Percentiles rank a stretch among this genome's conserved stretches.
These are phyloP conservation scores for Aspergillus sparsus DNA, from an alignment of 495 filamentous ascomycete genomes.

Conservation along the genomic window DNA sequence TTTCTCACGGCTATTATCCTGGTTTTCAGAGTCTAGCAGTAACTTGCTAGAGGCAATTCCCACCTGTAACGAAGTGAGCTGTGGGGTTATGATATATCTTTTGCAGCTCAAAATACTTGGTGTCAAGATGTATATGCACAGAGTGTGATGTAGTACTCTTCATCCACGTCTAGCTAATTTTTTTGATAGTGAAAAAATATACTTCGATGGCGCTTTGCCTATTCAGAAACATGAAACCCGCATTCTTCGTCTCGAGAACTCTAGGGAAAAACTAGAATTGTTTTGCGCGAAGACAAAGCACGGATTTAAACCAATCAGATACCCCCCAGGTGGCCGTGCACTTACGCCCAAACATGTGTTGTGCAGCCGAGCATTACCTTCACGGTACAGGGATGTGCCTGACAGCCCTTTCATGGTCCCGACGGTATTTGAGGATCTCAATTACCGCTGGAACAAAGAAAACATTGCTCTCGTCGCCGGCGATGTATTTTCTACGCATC, in stretches of 20 bases:
- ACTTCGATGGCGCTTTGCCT: conserved; percentile 78
- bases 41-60: conserved; percentile 57
- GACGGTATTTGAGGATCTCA: conserved; percentile 64
- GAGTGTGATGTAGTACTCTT: neutral
- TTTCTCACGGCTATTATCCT: conserved; percentile 53
- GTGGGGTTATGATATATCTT: conserved; percentile 62
- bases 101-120: conserved; percentile 50
- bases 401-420: conserved; percentile 67
- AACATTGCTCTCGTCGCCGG: conserved; percentile 25
- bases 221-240: conserved; percentile 55
- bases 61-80: conserved; percentile 61
- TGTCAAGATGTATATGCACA: conserved; percentile 56
- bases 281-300: conserved; percentile 28
- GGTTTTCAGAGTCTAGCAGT: conserved; percentile 26
- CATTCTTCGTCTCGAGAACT: conserved; percentile 50
- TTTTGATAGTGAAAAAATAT: conserved; percentile 55
- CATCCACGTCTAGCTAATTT: conserved; percentile 10
- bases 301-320: conserved; percentile 5
- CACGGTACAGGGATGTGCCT: conserved; percentile 43
- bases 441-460: conserved; percentile 34
- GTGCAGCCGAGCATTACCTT: conserved; percentile 26
- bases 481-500: conserved; percentile 7
- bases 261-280: conserved; percentile 40
- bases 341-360: conserved; percentile 30
- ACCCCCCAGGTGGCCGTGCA: neutral